phyloP scores from a whole-genome alignment of 208 protist genomes.

The Leishmania major region DNA sequence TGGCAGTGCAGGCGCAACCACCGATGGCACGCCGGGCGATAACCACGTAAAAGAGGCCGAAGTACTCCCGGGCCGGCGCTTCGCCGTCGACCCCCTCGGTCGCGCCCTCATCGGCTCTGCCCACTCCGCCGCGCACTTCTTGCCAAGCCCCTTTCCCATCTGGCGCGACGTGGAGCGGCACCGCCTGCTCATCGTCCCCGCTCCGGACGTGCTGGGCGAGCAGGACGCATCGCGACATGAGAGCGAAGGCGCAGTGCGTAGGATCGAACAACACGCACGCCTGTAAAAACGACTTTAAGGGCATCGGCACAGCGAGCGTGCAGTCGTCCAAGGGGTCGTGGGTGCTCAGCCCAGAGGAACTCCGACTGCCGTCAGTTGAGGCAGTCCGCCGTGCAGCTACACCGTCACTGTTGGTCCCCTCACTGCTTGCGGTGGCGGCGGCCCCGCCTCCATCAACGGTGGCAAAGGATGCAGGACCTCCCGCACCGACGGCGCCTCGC shows the following conservation, averaged over 20 bases:
- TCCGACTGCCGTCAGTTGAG: neutral
- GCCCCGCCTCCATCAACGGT: neutral
- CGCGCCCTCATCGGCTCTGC: neutral
- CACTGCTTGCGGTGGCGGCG: neutral
- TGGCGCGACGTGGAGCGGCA: neutral
- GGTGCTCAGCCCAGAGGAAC: neutral
- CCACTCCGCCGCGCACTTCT: neutral
- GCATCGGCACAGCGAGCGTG: constrained; percentile 26
- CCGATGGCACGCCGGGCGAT: constrained; percentile 62
- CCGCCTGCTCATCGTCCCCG: constrained; percentile 32
- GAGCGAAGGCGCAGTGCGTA: constrained; percentile 60
- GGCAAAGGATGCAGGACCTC: neutral
- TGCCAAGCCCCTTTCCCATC: neutral
- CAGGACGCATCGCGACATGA: constrained; percentile 67
- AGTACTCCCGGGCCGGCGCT: neutral
- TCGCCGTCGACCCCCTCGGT: neutral
- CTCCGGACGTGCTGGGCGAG: constrained; percentile 43
- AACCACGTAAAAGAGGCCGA: constrained; percentile 54
- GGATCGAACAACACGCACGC: constrained; percentile 53
- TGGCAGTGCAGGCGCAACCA: constrained; percentile 46
- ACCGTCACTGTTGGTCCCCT: neutral
- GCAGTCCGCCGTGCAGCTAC: neutral
- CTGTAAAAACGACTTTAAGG: constrained; percentile 53
- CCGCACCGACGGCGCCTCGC: neutral
- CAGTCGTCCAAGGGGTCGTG: neutral